Evolutionary conservation across 2,329 filamentous ascomycete genomes (phyloP).

Genomic region (Neopestalotiopsis sp.): DNA sequence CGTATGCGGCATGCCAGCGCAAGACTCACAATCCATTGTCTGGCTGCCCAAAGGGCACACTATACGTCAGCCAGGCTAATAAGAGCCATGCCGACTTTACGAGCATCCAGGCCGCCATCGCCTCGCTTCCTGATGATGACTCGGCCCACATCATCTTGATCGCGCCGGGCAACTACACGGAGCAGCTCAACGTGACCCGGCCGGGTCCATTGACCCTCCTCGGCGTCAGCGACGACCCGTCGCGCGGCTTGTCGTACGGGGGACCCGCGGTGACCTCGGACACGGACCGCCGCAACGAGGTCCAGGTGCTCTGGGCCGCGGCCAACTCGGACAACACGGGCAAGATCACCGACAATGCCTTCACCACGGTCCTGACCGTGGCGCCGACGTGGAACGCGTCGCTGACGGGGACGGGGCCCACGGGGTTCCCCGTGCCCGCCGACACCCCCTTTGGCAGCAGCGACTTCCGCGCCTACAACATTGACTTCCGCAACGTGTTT

Average conservation of each 20-base stretch:
- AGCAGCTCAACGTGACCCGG: conserved; percentile 70
- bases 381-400: conserved; percentile 68
- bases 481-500: conserved; percentile 68
- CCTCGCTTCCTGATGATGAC: conserved; percentile 45
- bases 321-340: conserved; percentile 52
- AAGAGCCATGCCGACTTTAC: conserved; percentile 40
- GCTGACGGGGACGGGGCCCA: conserved; percentile 65
- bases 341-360: conserved; percentile 62
- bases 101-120: conserved; percentile 46
- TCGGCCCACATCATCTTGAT: conserved; percentile 61
- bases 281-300: conserved; percentile 53
- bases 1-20: conserved; percentile 33
- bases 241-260: conserved; percentile 37
- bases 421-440: conserved; percentile 63
- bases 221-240: conserved; percentile 56
- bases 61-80: conserved; percentile 44
- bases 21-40: conserved; percentile 38
- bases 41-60: conserved; percentile 44
- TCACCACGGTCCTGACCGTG: conserved; percentile 64
- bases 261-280: conserved; percentile 28
- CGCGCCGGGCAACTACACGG: conserved; percentile 63
- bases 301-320: conserved; percentile 63
- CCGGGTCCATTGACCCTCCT: conserved; percentile 64
- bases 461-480: conserved; percentile 70
- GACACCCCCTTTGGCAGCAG: conserved; percentile 67